Conservation (phyloP, 371 early-diverging fungal species). For the Saksenaea vasiformis region DNA sequence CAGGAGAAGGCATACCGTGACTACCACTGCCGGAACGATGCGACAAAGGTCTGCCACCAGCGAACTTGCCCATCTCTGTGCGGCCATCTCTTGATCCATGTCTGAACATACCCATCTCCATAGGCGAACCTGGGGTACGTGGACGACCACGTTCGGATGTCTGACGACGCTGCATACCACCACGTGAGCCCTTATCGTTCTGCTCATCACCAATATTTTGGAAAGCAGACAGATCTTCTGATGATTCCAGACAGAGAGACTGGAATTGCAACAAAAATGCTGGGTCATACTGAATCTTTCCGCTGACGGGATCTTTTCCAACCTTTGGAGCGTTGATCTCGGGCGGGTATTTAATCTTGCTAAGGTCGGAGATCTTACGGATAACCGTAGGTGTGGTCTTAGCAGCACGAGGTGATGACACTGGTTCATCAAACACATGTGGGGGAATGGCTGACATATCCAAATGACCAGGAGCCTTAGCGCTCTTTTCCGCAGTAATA, state of each 20-base stretch:
- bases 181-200: conserved; percentile 35
- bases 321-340: conserved; percentile 43
- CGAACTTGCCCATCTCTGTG: conserved; percentile 53
- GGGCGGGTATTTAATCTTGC: conserved; percentile 43
- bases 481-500: conserved; percentile 38
- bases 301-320: conserved; percentile 35
- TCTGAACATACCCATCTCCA: conserved; percentile 50
- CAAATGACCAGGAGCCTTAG: conserved; percentile 33
- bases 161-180: conserved; percentile 54
- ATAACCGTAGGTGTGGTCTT: conserved; percentile 26
- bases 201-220: conserved; percentile 66
- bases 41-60: conserved; percentile 46
- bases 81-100: conserved; percentile 44
- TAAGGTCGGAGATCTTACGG: conserved; percentile 37
- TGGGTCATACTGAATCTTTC: conserved; percentile 64
- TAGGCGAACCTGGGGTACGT: conserved; percentile 45
- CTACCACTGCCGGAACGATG: conserved; percentile 58
- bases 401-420: conserved; percentile 16
- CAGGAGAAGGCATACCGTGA: conserved; percentile 43
- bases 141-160: conserved; percentile 62
- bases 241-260: conserved; percentile 64
- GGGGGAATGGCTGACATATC: conserved; percentile 37
- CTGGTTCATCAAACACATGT: conserved; percentile 25
- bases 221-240: conserved; percentile 67
- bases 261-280: conserved; percentile 84